Evolutionary conservation across 2,329 filamentous ascomycete genomes (phyloP).

Genomic region (Claviceps arundinis): DNA sequence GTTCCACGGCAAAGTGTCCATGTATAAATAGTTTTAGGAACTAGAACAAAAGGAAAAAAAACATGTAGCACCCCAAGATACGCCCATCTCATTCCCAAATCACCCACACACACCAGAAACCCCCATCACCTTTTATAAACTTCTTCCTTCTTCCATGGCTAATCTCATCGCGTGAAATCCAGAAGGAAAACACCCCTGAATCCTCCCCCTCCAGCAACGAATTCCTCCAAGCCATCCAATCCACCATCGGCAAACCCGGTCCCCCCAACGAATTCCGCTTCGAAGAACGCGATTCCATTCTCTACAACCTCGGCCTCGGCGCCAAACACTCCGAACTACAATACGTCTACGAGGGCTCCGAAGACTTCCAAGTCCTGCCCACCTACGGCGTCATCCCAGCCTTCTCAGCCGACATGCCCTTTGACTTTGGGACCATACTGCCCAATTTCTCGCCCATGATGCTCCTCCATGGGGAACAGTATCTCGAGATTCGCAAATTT

Average conservation of each 20-base stretch:
- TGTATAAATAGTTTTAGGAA: slow-evolving; percentile 10
- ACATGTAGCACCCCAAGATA: not conserved
- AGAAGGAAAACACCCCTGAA: slow-evolving; percentile 1
- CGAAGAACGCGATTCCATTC: slow-evolving; percentile 74
- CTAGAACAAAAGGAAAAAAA: slow-evolving; percentile 6
- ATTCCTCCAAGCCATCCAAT: slow-evolving; percentile 61
- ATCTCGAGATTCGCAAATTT: slow-evolving; percentile 84
- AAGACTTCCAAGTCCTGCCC: slow-evolving; percentile 86
- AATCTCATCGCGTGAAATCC: not conserved
- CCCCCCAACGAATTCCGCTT: slow-evolving; percentile 66
- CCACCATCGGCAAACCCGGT: slow-evolving; percentile 58
- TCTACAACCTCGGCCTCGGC: slow-evolving; percentile 91
- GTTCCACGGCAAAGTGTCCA: not conserved
- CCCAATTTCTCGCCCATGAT: slow-evolving; percentile 98
- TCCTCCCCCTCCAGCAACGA: slow-evolving; percentile 37
- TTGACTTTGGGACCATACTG: slow-evolving; percentile 67
- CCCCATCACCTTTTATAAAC: no score
- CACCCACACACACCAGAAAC: no score
- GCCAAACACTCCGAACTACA: slow-evolving; percentile 81
- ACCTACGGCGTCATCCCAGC: slow-evolving; percentile 96
- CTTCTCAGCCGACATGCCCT: slow-evolving; percentile 73
- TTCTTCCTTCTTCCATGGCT: no score
- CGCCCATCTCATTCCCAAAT: no score
- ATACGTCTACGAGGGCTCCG: slow-evolving; percentile 79
- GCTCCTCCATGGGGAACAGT: slow-evolving; percentile 97